Conservation (phyloP, 2,329 filamentous ascomycete genomes). For the Pseudofabraea citricarpa region DNA sequence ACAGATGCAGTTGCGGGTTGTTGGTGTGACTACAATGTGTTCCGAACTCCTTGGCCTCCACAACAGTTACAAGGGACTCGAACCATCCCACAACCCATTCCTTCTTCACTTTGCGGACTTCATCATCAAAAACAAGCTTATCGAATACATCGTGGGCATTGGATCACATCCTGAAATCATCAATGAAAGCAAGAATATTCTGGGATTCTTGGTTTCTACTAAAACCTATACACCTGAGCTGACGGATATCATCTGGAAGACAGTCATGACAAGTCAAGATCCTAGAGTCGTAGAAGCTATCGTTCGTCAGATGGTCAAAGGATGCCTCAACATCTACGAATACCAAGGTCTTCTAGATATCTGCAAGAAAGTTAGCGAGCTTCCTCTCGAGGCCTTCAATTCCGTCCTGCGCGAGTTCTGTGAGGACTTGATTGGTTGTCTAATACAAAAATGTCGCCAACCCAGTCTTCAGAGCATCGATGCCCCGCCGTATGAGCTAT, state of each 20-base stretch:
- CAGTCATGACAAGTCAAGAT: slow-evolving; percentile 76
- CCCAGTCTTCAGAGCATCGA: slow-evolving; percentile 30
- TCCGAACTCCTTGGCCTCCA: slow-evolving; percentile 63
- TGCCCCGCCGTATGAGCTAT: slow-evolving; percentile 47
- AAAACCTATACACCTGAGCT: slow-evolving; percentile 65
- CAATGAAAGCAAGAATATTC: slow-evolving; percentile 71
- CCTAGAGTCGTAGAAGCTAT: slow-evolving; percentile 79
- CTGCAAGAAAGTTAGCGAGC: slow-evolving; percentile 62
- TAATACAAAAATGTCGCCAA: slow-evolving; percentile 39
- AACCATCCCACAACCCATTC: slow-evolving; percentile 41
- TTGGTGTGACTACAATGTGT: slow-evolving; percentile 72
- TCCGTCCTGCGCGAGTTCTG: slow-evolving; percentile 57
- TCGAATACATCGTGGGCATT: slow-evolving; percentile 83
- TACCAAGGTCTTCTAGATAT: slow-evolving; percentile 55
- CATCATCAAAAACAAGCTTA: slow-evolving; percentile 64
- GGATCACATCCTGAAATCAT: slow-evolving; percentile 92
- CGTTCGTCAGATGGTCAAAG: slow-evolving; percentile 53
- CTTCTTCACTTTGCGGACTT: slow-evolving; percentile 66
- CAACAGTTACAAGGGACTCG: slow-evolving; percentile 41
- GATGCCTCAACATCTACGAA: slow-evolving; percentile 44
- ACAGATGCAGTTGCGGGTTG: slow-evolving; percentile 85
- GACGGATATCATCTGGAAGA: slow-evolving; percentile 79
- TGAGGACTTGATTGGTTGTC: slow-evolving; percentile 47
- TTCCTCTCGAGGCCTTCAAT: slow-evolving; percentile 61
- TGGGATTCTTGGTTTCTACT: slow-evolving; percentile 82